Evolutionary conservation across 2,329 filamentous ascomycete species (phyloP).

Genomic region (Aspergillus tubingensis): DNA sequence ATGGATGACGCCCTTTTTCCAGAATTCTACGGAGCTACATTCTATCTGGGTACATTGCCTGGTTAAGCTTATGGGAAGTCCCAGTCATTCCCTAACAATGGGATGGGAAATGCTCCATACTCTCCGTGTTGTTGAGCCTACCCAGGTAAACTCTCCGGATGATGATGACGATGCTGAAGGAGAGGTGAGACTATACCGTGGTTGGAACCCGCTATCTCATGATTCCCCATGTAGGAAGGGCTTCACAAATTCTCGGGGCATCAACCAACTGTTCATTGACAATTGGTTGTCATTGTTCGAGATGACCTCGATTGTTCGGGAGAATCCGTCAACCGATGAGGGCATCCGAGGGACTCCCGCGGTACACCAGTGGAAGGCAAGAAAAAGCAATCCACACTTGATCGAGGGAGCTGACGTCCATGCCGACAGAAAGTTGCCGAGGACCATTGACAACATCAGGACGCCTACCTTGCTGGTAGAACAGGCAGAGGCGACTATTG

Average conservation of each 20-base stretch:
- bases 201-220: constrained; percentile 1
- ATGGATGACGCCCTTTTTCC: constrained; percentile 2
- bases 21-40: constrained; percentile 2
- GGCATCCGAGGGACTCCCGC: neutral
- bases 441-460: constrained; percentile 4
- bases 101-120: constrained; percentile 1
- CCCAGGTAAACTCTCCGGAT: neutral
- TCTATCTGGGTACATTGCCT: neutral
- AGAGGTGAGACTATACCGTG: neutral
- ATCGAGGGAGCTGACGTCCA: neutral
- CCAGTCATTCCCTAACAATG: neutral
- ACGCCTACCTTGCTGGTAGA: neutral
- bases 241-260: neutral
- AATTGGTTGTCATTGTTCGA: constrained; percentile 4
- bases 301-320: constrained; percentile 1
- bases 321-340: neutral
- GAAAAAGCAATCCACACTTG: neutral
- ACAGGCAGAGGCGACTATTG: neutral
- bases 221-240: neutral
- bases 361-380: neutral
- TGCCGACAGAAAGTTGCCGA: constrained; percentile 14
- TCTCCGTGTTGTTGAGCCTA: neutral
- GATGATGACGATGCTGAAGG: neutral
- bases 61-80: constrained; percentile 8
- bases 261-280: neutral